Conservation (phyloP, 2,329 filamentous ascomycete species). For the Colletotrichum tropicicola region DNA sequence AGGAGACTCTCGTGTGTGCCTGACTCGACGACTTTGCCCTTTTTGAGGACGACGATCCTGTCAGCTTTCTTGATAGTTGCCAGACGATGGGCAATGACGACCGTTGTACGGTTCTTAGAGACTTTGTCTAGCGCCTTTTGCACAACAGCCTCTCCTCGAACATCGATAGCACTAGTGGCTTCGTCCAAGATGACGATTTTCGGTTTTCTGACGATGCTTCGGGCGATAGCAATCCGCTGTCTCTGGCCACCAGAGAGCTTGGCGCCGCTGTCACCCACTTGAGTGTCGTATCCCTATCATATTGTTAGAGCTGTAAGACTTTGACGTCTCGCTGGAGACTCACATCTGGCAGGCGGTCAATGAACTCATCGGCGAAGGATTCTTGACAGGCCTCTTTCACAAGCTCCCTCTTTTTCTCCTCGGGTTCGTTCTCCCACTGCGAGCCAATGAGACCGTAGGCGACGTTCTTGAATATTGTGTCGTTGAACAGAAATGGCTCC, state of each 20-base stretch:
- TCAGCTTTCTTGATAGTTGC: conserved; percentile 82
- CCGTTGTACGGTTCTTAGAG: conserved; percentile 71
- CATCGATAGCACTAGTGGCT: conserved; percentile 74
- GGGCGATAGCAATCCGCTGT: conserved; percentile 82
- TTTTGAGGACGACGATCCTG: conserved; percentile 78
- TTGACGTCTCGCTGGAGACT: conserved; percentile 30
- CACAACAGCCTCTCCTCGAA: conserved; percentile 65
- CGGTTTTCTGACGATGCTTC: conserved; percentile 77
- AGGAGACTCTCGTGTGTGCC: conserved; percentile 81
- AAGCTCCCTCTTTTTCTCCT: conserved; percentile 65
- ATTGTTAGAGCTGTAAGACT: background rate
- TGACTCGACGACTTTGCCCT: conserved; percentile 76
- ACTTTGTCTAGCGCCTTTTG: conserved; percentile 71
- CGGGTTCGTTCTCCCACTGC: conserved; percentile 59
- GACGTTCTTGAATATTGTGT: conserved; percentile 71
- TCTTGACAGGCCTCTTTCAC: conserved; percentile 72
- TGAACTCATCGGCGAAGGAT: conserved; percentile 76
- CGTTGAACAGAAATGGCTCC: conserved; percentile 74
- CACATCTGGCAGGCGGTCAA: conserved; percentile 67
- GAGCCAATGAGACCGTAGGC: conserved; percentile 65
- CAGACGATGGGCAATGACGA: conserved; percentile 78
- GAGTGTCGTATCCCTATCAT: conserved; percentile 72
- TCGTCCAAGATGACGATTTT: conserved; percentile 80
- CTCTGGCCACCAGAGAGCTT: conserved; percentile 86
- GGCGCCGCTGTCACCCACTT: conserved; percentile 66